Evolutionary conservation across 2,329 filamentous ascomycete genomes (phyloP), one percentile per base, ranked within the genome.

Genomic region (Beauveria sp.): DNA sequence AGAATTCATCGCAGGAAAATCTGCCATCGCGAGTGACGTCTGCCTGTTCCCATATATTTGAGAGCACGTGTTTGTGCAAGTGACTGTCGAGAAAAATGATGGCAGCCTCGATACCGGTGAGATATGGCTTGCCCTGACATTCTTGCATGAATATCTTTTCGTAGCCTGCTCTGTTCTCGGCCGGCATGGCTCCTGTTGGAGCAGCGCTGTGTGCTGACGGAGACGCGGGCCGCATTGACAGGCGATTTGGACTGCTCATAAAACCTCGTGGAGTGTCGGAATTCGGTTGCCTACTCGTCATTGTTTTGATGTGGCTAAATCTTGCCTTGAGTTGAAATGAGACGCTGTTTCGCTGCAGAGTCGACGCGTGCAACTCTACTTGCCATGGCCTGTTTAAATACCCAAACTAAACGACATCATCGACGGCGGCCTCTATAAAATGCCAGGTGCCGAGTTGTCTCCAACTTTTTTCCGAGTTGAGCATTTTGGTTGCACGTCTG

Each of bases 11-110:
- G 48, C 60, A 65, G 20, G 66, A 65, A 45, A 69, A 66, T 7
- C 59, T 60, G 2, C 67, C 67, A 54, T 69, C 64, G 2, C 62
- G 64, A 43, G 67, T 65, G 10, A 65, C 51, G 18, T 68, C 67
- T 38, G 66, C 63, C 43, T 67, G 63, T 18, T 67, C 65, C 67
- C 67, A 69, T 24, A 69, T 69, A 28, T 58, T 62, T 3, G 65
- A 65, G 9, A 68, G 61, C 45, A 66, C 64, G 6, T 61, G 42
- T 26, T 63, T 64, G 42, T 51, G 54, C 12, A 67, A 43, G 7
- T 64, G 64, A n/a, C 67, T 67, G 16, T 24, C 51, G 9, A 65
- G 55, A 20, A 69, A 69, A 2, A 68, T 28, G 3, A 49, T 54
- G 12, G 66, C 65, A 0, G 66, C 67, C n/a, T 66, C 65, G 34